Percentiles rank a stretch among this genome's conserved stretches.
Conservation (phyloP, 1,139 yeast genomes). For the Yamadazyma sp. region DNA sequence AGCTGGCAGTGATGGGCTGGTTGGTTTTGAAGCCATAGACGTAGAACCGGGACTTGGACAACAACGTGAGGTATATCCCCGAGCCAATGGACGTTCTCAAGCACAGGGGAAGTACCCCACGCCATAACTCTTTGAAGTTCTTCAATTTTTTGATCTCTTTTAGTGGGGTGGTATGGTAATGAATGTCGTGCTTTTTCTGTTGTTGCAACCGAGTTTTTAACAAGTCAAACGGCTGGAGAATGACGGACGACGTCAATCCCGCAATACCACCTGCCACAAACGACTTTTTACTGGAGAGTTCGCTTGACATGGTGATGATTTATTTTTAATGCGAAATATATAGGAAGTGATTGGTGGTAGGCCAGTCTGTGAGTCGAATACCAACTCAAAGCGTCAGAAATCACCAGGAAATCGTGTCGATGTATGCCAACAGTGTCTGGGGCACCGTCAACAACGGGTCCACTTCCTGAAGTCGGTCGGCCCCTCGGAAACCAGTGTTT, state of each 20-base stretch:
- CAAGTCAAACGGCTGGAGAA: conserved; percentile 86
- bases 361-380: too few species aligned
- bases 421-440: conserved; percentile 19
- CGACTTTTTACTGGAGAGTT: conserved; percentile 18
- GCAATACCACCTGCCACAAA: conserved; percentile 72
- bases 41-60: conserved; percentile 60
- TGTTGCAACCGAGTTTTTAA: conserved; percentile 91
- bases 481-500: conserved; percentile 14
- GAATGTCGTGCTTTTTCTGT: conserved; percentile 37
- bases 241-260: conserved; percentile 79
- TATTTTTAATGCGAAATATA: too few species aligned
- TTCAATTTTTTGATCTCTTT: conserved; percentile 49
- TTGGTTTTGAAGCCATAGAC: conserved; percentile 38
- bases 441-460: conserved; percentile 31
- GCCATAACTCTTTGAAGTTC: conserved; percentile 66
- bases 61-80: conserved; percentile 74
- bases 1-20: conserved; percentile 4
- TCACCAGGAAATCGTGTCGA: conserved; percentile 13
- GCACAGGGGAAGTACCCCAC: conserved; percentile 92
- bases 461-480: conserved; percentile 19
- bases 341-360: too few species aligned
- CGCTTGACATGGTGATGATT: conserved; percentile 12
- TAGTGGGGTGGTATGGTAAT: conserved; percentile 37
- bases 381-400: too few species aligned
- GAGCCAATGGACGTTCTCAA: conserved; percentile 89